These are phyloP conservation scores for Silene uniflora DNA, from an alignment of 148 eudicot species.

Conservation along the genomic window DNA sequence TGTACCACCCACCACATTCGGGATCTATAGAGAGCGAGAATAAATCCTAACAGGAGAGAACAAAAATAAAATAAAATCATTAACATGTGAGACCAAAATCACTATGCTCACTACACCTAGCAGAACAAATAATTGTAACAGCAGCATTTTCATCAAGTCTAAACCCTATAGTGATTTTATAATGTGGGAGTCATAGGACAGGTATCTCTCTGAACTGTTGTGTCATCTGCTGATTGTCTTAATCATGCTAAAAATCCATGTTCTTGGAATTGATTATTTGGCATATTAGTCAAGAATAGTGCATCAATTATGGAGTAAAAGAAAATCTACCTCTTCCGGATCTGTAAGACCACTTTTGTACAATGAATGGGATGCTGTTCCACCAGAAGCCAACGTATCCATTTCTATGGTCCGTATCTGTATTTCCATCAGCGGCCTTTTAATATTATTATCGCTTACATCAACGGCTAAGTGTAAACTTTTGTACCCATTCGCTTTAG, in stretches of 20 bases:
- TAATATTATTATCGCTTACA: constrained; percentile 58
- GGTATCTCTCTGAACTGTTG: not conserved
- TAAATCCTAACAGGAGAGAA: not conserved
- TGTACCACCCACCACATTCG: not conserved
- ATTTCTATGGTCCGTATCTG: constrained; percentile 84
- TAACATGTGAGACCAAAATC: not conserved
- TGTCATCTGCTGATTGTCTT: not conserved
- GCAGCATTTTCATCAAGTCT: not conserved
- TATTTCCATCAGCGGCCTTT: constrained; percentile 79
- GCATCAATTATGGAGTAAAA: not conserved
- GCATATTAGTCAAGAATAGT: not conserved
- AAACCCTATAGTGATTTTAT: not conserved
- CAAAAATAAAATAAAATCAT: not conserved
- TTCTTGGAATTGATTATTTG: not conserved
- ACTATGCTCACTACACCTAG: not conserved
- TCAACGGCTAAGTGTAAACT: constrained; percentile 97
- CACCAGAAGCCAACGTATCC: constrained; percentile 77
- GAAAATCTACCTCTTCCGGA: constrained; percentile 73
- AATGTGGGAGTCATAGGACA: not conserved
- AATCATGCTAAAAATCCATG: not conserved
- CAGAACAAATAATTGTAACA: not conserved
- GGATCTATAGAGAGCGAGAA: not conserved
- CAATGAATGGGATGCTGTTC: constrained; percentile 84
- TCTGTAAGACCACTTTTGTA: constrained; percentile 95
- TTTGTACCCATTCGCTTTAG: constrained; percentile 85